These are phyloP conservation scores for Nitzschia sp. DNA, from an alignment of 108 stramenopile species.

Conservation along the genomic window DNA sequence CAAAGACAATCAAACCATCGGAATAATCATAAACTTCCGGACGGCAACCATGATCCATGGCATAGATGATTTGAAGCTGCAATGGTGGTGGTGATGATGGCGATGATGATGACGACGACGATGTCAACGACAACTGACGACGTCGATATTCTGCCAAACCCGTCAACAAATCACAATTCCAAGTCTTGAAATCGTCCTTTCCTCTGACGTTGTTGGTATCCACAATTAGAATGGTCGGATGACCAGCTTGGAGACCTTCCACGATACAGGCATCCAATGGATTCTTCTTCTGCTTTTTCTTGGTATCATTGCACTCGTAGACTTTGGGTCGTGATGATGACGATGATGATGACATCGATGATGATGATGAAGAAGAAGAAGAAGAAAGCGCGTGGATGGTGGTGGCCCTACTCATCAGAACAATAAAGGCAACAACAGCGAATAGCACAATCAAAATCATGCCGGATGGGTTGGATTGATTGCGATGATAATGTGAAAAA, in stretches of 20 bases:
- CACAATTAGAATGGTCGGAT: conserved; percentile 11
- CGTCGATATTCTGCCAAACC: neutral
- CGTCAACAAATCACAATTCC: conserved; percentile 16
- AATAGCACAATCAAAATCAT: too few species aligned
- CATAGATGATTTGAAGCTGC: conserved; percentile 8
- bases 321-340: too few species aligned
- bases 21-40: conserved; percentile 3
- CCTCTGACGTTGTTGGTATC: conserved; percentile 40
- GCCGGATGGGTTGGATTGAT: too few species aligned
- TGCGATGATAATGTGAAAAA: too few species aligned
- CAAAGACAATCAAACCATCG: conserved; percentile 22
- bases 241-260: conserved; percentile 5
- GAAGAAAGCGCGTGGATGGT: too few species aligned
- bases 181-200: conserved; percentile 12
- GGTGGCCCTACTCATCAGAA: too few species aligned
- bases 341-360: too few species aligned
- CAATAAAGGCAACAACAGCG: too few species aligned
- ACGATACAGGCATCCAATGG: conserved; percentile 10
- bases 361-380: too few species aligned
- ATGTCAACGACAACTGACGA: neutral
- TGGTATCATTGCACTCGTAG: too few species aligned
- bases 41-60: conserved; percentile 29
- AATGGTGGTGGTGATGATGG: neutral
- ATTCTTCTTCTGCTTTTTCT: neutral
- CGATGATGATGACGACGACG: neutral